Conservation (phyloP, 1,284 basidiomycete genomes). For the Trametes pubescens region DNA sequence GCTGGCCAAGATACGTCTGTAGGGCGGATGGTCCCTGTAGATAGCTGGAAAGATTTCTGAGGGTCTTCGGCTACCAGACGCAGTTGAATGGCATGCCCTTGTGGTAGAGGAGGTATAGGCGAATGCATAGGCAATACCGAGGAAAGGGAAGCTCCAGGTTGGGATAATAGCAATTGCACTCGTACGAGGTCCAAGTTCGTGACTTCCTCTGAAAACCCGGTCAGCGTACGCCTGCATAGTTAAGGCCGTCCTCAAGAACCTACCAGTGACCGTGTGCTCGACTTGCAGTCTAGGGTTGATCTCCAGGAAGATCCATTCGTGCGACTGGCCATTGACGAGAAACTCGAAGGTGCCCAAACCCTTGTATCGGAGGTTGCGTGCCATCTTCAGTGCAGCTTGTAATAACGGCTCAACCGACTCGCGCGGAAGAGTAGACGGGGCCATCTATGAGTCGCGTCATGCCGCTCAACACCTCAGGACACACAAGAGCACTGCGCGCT, state of each 20-base stretch:
- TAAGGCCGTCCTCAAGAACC: background rate
- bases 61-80: slow-evolving; percentile 52
- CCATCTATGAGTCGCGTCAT: slow-evolving; percentile 10
- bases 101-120: slow-evolving; percentile 31
- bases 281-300: slow-evolving; percentile 33
- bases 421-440: slow-evolving; percentile 22
- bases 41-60: slow-evolving; percentile 43
- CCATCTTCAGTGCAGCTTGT: slow-evolving; percentile 29
- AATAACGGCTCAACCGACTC: slow-evolving; percentile 17
- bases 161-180: slow-evolving; percentile 46
- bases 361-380: slow-evolving; percentile 24
- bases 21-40: slow-evolving; percentile 43
- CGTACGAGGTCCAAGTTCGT: slow-evolving; percentile 48
- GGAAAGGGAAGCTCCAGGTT: slow-evolving; percentile 24
- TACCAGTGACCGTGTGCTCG: slow-evolving; percentile 50
- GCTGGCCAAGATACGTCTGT: slow-evolving; percentile 46
- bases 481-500: background rate
- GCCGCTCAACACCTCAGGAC: background rate
- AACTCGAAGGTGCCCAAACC: slow-evolving; percentile 32
- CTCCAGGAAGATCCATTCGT: slow-evolving; percentile 31
- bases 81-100: slow-evolving; percentile 46
- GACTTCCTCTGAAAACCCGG: slow-evolving; percentile 46
- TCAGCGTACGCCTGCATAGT: background rate
- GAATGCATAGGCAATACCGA: slow-evolving; percentile 23
- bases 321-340: slow-evolving; percentile 20